A percentile compares a stretch with the other conserved stretches of the same genome.
These are phyloP conservation scores for Ophiosphaerella herpotricha DNA, from an alignment of 2,329 filamentous ascomycete genomes.

Conservation along the genomic window DNA sequence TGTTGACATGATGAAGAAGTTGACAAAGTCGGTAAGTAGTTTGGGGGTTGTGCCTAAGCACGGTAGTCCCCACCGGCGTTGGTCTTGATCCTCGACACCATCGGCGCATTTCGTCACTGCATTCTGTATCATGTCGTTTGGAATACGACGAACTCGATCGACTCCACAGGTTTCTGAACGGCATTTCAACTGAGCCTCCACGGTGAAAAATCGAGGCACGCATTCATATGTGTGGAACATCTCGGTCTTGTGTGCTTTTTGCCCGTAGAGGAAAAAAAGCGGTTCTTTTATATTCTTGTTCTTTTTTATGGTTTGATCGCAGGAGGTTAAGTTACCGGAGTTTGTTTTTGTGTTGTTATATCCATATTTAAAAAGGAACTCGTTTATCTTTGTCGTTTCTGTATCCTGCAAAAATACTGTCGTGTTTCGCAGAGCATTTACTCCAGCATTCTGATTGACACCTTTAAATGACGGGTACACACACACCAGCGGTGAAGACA, in stretches of 20 bases:
- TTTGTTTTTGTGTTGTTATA: background rate
- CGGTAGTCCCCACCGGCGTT: background rate
- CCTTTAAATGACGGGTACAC: background rate
- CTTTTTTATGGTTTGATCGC: background rate
- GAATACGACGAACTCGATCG: background rate
- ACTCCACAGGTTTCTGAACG: background rate
- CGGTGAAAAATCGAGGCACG: background rate
- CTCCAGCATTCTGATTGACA: too few species aligned
- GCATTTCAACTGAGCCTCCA: background rate
- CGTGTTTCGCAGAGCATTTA: background rate
- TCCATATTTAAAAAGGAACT: conserved; percentile 1
- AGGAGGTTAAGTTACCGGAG: background rate
- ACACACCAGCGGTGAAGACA: background rate
- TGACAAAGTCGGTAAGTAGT: background rate
- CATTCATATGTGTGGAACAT: background rate
- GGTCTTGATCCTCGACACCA: background rate
- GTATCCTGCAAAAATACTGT: background rate
- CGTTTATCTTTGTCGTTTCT: background rate
- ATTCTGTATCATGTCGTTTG: background rate
- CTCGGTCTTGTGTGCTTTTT: background rate
- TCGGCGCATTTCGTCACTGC: background rate
- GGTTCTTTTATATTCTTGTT: background rate
- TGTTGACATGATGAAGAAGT: background rate
- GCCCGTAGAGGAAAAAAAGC: background rate
- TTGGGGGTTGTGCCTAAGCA: background rate